Percentiles rank a stretch among this genome's conserved stretches.
phyloP scores from a whole-genome alignment of 2,329 filamentous ascomycete species.

The Aspergillus neotritici region DNA sequence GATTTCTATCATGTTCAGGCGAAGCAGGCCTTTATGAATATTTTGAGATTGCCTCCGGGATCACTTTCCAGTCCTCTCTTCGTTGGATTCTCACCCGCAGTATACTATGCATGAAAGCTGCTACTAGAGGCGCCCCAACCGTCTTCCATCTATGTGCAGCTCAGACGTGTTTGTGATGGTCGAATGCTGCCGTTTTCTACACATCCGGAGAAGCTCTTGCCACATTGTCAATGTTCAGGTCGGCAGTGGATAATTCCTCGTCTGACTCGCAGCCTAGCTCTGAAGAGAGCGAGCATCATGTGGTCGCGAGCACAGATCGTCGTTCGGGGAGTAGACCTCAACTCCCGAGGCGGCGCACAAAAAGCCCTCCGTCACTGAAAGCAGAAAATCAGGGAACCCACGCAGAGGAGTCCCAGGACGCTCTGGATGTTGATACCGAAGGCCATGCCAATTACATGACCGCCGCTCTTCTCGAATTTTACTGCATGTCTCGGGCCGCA shows the following conservation, averaged over 20 bases:
- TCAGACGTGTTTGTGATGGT: not conserved
- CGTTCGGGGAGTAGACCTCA: not conserved
- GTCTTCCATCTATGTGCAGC: not conserved
- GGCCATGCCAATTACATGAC: slow-evolving; percentile 40
- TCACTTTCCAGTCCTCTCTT: no score
- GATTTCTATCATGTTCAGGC: not conserved
- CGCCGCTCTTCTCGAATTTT: slow-evolving; percentile 42
- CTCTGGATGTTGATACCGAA: slow-evolving; percentile 29
- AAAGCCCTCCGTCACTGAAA: not conserved
- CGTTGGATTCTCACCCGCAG: no score
- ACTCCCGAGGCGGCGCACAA: slow-evolving; percentile 5
- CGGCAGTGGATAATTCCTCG: slow-evolving; percentile 34
- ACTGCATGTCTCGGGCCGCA: slow-evolving; percentile 39
- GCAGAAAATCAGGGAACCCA: slow-evolving; percentile 1
- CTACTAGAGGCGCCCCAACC: slow-evolving; percentile 4
- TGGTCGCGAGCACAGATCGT: slow-evolving; percentile 2
- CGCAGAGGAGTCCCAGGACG: slow-evolving; percentile 14
- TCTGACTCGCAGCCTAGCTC: slow-evolving; percentile 31
- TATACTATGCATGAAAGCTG: no score
- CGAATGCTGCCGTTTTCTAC: not conserved
- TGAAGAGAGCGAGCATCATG: slow-evolving; percentile 19
- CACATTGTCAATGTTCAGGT: slow-evolving; percentile 39
- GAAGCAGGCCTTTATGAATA: not conserved
- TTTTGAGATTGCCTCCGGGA: no score
- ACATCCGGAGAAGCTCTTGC: not conserved